These are phyloP conservation scores for Ganoderma resinaceum DNA, from an alignment of 1,284 basidiomycete genomes.

Conservation along the genomic window DNA sequence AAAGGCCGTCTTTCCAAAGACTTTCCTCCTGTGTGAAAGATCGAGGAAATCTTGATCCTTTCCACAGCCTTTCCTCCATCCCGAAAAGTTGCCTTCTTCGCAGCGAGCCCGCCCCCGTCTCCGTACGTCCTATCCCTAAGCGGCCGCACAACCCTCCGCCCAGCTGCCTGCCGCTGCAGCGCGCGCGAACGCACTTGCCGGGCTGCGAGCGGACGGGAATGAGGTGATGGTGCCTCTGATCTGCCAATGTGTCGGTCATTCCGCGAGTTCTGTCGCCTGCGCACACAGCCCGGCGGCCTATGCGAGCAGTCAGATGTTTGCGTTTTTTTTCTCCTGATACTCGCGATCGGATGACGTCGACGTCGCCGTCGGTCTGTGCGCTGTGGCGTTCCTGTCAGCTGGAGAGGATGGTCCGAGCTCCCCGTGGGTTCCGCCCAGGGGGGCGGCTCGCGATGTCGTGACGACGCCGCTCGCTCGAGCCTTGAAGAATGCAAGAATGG, in stretches of 20 bases:
- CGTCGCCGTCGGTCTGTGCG: not conserved
- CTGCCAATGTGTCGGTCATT: not conserved
- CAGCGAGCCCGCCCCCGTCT: too few species aligned
- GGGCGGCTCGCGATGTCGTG: too few species aligned
- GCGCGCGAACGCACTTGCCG: not conserved
- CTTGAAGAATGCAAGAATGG: not conserved
- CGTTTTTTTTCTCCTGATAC: not conserved
- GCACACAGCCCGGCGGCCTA: slow-evolving; percentile 9
- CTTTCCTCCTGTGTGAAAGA: too few species aligned
- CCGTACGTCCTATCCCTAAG: too few species aligned
- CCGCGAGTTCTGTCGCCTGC: slow-evolving; percentile 1
- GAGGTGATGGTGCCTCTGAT: not conserved
- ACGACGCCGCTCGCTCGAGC: not conserved
- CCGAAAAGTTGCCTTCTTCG: too few species aligned
- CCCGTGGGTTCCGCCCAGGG: not conserved
- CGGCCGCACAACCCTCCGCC: slow-evolving; percentile 6
- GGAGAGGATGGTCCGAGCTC: not conserved
- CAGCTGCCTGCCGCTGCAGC: too few species aligned
- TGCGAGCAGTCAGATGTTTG: not conserved
- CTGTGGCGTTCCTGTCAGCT: not conserved
- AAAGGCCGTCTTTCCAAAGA: too few species aligned
- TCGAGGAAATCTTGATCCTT: too few species aligned
- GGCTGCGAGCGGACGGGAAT: slow-evolving; percentile 3
- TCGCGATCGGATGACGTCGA: not conserved
- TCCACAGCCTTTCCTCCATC: too few species aligned